Base-by-base conservation (phyloP, 768 basidiomycete species). In the Psilocybe azurescens region DNA sequence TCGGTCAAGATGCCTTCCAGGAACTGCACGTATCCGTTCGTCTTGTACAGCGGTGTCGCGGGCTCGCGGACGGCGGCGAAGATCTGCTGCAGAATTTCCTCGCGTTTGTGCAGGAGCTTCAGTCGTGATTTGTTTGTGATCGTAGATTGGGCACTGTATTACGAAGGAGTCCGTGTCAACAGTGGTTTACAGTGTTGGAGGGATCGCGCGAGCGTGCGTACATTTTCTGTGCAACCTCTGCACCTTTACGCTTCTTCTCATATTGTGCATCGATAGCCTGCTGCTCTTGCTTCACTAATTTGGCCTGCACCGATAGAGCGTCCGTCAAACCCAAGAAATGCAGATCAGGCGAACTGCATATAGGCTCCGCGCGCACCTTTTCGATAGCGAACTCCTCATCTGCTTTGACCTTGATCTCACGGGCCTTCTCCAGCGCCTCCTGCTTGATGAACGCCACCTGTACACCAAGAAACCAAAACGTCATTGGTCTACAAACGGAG, bases 301-400 rank as follows among this genome's bases (percentile, higher is more conserved):
- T 97, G 53, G 96, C 97, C 96, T 98, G 71, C n/a, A 38, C 41
- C 11, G 14, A 28, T 48, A 16, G n/a, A 38, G 36, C 5, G 47
- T 36, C 16, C n/a, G 44, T 36, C 9, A 20, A 53, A 46, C 5
- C 24, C 50, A 14, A 13, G 14, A 13, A 36, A 44, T 7, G 52
- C 38, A 38, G 8, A 33, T 24, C 33, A 38, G 5, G n/a, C 29
- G 33, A 24, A 18, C 29, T 24, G 20, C 24, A 16, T 20, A 36
- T 29, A 30, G 20, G 62, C 46, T 29, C 11, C 8, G 10, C 10
- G 29, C 65, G 61, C 58, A 89, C 96, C 86, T 99, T 99, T 76
- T 99, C 97, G 67, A 99, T 99, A 18, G 97, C 92, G 73, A 99
- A 99, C 79, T 99, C 97, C 75, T 99, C 96, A 64, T 99, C 95